These are phyloP conservation scores for Fusarium domesticum DNA, from an alignment of 2,329 filamentous ascomycete genomes.

Conservation along the genomic window DNA sequence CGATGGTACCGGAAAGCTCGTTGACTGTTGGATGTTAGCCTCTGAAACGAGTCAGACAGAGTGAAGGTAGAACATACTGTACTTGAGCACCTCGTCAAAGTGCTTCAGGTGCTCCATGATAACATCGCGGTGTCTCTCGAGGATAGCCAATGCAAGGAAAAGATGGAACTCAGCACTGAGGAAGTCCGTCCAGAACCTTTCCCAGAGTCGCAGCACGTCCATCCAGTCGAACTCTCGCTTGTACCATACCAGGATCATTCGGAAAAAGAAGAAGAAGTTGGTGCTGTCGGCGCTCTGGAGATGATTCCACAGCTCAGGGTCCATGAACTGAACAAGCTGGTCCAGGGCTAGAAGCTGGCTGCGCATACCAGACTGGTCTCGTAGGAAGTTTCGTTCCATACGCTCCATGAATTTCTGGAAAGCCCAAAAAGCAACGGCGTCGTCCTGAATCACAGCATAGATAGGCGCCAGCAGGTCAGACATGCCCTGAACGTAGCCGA, in stretches of 20 bases:
- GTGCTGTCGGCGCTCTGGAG: conserved; percentile 88
- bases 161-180: conserved; percentile 87
- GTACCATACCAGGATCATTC: conserved; percentile 98
- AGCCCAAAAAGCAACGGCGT: conserved; percentile 94
- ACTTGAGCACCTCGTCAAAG: conserved; percentile 97
- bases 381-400: conserved; percentile 95
- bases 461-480: conserved; percentile 93
- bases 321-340: conserved; percentile 94
- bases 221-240: conserved; percentile 94
- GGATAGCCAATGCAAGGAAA: conserved; percentile 87
- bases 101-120: conserved; percentile 93
- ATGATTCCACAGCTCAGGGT: conserved; percentile 89
- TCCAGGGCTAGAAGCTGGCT: conserved; percentile 86
- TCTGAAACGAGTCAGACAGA: neutral
- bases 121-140: conserved; percentile 93
- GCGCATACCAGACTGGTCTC: conserved; percentile 95
- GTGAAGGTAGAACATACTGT: conserved; percentile 56
- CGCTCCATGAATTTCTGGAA: conserved; percentile 96
- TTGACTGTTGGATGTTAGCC: conserved; percentile 62
- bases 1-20: conserved; percentile 89
- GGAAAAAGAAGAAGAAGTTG: conserved; percentile 99
- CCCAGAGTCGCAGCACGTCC: conserved; percentile 87
- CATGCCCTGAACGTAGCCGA: conserved; percentile 99
- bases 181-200: conserved; percentile 91
- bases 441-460: conserved; percentile 96